Base-by-base conservation (phyloP, 1,284 basidiomycete genomes). In the Uromyces viciae-fabae region DNA sequence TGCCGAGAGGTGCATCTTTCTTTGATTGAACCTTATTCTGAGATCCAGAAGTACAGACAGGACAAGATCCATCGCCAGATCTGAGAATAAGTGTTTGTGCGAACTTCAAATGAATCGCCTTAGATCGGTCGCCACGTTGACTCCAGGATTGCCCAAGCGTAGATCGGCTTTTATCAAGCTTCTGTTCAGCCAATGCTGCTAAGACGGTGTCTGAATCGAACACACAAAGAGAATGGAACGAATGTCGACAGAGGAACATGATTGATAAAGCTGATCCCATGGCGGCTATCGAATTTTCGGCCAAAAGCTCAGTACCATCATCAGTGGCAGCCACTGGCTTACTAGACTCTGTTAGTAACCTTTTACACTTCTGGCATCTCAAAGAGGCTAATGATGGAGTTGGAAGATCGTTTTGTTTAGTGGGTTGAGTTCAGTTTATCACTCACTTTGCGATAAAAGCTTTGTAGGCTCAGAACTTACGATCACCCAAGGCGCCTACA, bases 401-500 rank as follows among this genome's bases (percentile, higher is more conserved):
- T 31, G 3, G 28, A 42, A 31, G 68, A 46, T n/a, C 19, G n/a
- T n/a, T n/a, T n/a, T n/a, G n/a, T n/a, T n/a, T n/a, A n/a, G n/a
- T n/a, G n/a, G n/a, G n/a, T n/a, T n/a, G n/a, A n/a, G n/a, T n/a
- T n/a, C n/a, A n/a, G n/a, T n/a, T n/a, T n/a, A n/a, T n/a, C n/a
- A n/a, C n/a, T n/a, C n/a, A n/a, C n/a, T 28, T 7, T 64, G 19
- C 19, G 19, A 3, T 62, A 17, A 38, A 58, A 75, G 28, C 0
- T 8, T 15, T 49, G n/a, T 15, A 49, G 31, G 9, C 19, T 52
- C 28, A 46, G 74, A 7, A 86, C 90, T 82, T 82, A 94, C 93
- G 88, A 49, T 89, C 90, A 22, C 92, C 87, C 84, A 92, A 90
- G 83, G 92, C 92, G 0, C 94, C 94, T 60, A 89, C 89, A 0